Evolutionary conservation across 345 rosid genomes (phyloP).

Genomic region (Fremontodendron californicum): DNA sequence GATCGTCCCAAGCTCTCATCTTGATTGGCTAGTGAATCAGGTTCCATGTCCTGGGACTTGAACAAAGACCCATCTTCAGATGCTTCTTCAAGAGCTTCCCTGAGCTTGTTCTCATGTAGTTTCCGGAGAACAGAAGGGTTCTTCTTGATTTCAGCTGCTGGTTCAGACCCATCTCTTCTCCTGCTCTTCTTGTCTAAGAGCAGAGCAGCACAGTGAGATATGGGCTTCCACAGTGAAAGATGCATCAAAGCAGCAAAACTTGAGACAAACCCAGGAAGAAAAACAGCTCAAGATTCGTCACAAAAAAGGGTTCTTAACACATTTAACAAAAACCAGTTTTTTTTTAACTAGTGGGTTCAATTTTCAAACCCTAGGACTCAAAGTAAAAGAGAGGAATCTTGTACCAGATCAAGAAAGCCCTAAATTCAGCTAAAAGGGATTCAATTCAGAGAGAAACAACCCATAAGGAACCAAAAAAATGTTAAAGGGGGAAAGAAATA

Average conservation of each 20-base stretch:
- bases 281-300: conserved; percentile 19
- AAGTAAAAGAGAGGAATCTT: conserved; percentile 21
- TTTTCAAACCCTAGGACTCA: conserved; percentile 12
- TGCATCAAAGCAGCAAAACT: conserved; percentile 56
- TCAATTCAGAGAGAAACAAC: conserved; percentile 10
- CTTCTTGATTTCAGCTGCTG: conserved; percentile 43
- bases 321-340: conserved; percentile 13
- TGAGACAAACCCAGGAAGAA: conserved; percentile 23
- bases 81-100: conserved; percentile 95
- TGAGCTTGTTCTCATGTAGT: conserved; percentile 72
- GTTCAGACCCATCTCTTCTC: conserved; percentile 63
- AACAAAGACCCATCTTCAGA: conserved; percentile 89
- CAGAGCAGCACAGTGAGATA: conserved; percentile 94
- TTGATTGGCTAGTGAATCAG: conserved; percentile 46
- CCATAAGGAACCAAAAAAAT: not conserved
- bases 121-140: conserved; percentile 56
- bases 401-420: conserved; percentile 36
- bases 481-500: not conserved
- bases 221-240: conserved; percentile 97
- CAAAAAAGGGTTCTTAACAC: conserved; percentile 20
- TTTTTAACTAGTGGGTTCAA: not conserved
- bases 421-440: conserved; percentile 17
- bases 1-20: conserved; percentile 79
- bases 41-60: conserved; percentile 75
- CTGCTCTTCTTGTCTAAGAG: conserved; percentile 83